Conservation (phyloP, 305 asterid species). For the Solanum chacoense region DNA sequence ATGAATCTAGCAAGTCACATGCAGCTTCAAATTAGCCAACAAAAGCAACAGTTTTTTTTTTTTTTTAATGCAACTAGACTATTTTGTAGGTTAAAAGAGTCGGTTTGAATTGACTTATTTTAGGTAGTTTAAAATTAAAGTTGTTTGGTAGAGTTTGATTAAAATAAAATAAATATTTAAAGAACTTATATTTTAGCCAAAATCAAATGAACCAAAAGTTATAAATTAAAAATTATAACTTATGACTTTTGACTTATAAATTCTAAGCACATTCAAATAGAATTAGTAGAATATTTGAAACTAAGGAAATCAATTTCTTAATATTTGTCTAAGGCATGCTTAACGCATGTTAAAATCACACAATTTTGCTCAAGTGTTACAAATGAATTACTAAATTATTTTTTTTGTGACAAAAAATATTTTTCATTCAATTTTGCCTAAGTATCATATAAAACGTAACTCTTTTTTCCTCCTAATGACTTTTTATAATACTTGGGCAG, state of each 20-base stretch:
- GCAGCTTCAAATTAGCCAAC: not conserved
- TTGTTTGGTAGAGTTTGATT: not conserved
- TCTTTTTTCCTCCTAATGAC: not conserved
- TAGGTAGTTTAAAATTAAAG: too few relatives aligned
- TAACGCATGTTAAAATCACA: not conserved
- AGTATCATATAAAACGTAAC: not conserved
- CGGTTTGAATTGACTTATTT: not conserved
- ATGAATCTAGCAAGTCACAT: not conserved
- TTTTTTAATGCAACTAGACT: not conserved
- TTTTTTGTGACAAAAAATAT: not conserved
- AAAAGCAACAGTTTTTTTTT: not conserved
- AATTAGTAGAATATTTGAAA: not conserved
- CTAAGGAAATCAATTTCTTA: too few relatives aligned
- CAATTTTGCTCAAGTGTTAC: not conserved
- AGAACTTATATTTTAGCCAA: not conserved
- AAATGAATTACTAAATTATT: not conserved
- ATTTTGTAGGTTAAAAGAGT: not conserved
- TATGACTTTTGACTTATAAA: too few relatives aligned
- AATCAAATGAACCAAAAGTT: not conserved
- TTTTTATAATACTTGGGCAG: not conserved
- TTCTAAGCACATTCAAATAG: too few relatives aligned
- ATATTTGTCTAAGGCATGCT: not conserved
- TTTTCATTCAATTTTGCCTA: not conserved
- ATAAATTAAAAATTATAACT: too few relatives aligned
- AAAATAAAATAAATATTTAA: not conserved